Percentiles rank a stretch among this genome's conserved stretches.
Conservation (phyloP, 495 filamentous ascomycete genomes). For the Parachaetomium inaequale region DNA sequence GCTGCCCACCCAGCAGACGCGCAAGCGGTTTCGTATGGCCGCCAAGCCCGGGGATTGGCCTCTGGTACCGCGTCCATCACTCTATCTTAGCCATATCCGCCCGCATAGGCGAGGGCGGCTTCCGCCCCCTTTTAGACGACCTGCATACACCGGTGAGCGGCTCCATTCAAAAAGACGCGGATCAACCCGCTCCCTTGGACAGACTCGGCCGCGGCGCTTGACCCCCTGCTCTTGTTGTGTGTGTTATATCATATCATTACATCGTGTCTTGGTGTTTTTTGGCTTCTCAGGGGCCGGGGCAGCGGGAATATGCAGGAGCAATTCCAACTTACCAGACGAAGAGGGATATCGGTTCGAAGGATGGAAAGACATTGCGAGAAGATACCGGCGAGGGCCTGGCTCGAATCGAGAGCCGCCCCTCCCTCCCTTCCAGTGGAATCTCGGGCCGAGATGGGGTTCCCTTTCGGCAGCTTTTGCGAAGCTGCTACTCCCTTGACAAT, state of each 20-base stretch:
- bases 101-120: constrained; percentile 26
- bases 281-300: background rate
- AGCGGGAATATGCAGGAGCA: background rate
- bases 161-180: constrained; percentile 21
- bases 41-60: constrained; percentile 8
- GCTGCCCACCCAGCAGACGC: background rate
- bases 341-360: background rate
- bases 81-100: constrained; percentile 4
- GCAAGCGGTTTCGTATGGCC: constrained; percentile 2
- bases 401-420: background rate
- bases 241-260: background rate
- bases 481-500: background rate
- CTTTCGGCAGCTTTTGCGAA: background rate
- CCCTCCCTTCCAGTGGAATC: constrained; percentile 3
- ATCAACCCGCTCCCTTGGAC: constrained; percentile 18
- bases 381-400: background rate
- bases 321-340: background rate
- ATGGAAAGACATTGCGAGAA: background rate
- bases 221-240: background rate
- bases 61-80: constrained; percentile 9
- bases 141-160: constrained; percentile 35
- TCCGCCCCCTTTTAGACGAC: constrained; percentile 14
- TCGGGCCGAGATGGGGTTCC: constrained; percentile 12
- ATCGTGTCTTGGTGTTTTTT: background rate
- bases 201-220: background rate